A percentile compares a stretch with the other conserved stretches of the same genome.
Conservation (phyloP, 495 filamentous ascomycete genomes). For the Tuber umbilicatum region DNA sequence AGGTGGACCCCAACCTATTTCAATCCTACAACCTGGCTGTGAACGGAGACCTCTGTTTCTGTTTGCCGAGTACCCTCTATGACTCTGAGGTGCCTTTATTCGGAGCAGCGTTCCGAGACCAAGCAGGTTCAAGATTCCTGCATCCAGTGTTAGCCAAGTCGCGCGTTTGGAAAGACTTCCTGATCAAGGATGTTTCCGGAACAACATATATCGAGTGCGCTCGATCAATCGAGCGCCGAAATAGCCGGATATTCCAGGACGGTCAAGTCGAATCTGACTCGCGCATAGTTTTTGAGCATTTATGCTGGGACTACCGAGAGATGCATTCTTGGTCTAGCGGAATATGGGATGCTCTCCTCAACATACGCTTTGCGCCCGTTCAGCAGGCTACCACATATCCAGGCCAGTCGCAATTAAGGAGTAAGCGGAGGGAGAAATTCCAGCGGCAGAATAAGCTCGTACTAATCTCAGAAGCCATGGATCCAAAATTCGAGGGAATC, state of each 20-base stretch:
- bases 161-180: slow-evolving; percentile 12
- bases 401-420: background rate
- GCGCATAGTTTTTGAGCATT: slow-evolving; percentile 17
- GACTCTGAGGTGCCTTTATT: slow-evolving; percentile 21
- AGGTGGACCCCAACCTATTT: slow-evolving; percentile 10
- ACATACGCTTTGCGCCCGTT: slow-evolving; percentile 19
- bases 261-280: slow-evolving; percentile 21
- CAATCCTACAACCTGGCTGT: slow-evolving; percentile 20
- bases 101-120: slow-evolving; percentile 32
- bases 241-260: slow-evolving; percentile 11
- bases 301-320: slow-evolving; percentile 22
- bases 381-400: background rate
- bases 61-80: slow-evolving; percentile 21
- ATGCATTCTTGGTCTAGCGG: slow-evolving; percentile 15
- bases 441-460: slow-evolving; percentile 6
- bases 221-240: slow-evolving; percentile 18
- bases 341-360: slow-evolving; percentile 12
- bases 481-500: slow-evolving; percentile 12
- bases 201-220: slow-evolving; percentile 14
- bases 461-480: slow-evolving; percentile 13
- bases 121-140: slow-evolving; percentile 22
- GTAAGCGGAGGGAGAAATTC: background rate
- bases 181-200: slow-evolving; percentile 8
- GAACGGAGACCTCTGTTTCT: slow-evolving; percentile 15
- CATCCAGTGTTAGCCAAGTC: slow-evolving; percentile 16